Evolutionary conservation across 2,329 filamentous ascomycete genomes (phyloP), one percentile per base, ranked within the genome.

Genomic region (Aschersonia sp.): DNA sequence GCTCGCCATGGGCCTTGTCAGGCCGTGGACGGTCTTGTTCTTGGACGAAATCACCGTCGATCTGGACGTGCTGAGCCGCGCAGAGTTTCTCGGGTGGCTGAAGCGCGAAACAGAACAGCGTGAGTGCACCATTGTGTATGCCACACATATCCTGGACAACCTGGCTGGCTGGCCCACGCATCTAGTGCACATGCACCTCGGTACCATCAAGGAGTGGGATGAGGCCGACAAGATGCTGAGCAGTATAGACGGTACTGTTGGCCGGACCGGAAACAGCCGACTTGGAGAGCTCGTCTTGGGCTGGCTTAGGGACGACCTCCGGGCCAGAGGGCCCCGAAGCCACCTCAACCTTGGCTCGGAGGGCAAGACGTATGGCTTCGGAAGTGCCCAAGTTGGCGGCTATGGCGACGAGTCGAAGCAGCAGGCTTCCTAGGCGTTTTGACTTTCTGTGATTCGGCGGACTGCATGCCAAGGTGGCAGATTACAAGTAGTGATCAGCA

Each of bases 1-100:
- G 70, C 74, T 98, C 6, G 89, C 89, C 51, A 98, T 98, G 92
- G 92, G 92, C 0, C 71, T 98, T 7, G 67, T 98, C 43, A 75
- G 90, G 4, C 92, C 92, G 1, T 98, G 92, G 92, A 81, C 79
- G 9, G 83, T 98, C 4, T 70, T 98, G 31, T 72, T 98, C 47
- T 75, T 98, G 41, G 92, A 98, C 61, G 90, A 97, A 64, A 95
- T 97, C 63, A 98, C 92, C 1, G 92, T 98, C 7, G 92, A 98
- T 63, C 71, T 98, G 51, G 92, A 98, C 64, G 75, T 98, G 49
- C 75, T 96, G 51, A 85, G 79, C 48, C 78, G 92, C 12, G 81
- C 81, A 57, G 83, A 89, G 61, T 98, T 98, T 63, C 72, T 98
- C 33, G 73, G 68, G 42, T 98, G 90, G 71, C 67, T 98, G 59